phyloP scores from a whole-genome alignment of 2,329 filamentous ascomycete genomes.

The Penicillium brasilianum region DNA sequence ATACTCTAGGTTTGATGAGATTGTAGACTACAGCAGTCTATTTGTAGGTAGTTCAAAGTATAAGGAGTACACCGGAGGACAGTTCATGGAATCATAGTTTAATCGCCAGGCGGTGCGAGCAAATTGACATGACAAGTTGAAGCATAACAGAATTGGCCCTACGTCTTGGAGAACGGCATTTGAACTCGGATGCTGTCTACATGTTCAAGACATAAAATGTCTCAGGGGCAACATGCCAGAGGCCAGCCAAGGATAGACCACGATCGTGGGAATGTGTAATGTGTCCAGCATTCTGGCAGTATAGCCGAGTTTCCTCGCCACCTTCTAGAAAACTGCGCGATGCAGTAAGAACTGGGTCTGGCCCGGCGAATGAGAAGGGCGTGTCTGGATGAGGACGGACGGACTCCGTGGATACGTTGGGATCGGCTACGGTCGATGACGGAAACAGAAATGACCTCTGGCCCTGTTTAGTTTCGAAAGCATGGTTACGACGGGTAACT shows the following conservation, averaged over 20 bases:
- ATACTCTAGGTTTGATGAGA: neutral
- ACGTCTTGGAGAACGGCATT: neutral
- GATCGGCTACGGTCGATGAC: conserved; percentile 13
- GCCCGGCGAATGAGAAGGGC: conserved; percentile 23
- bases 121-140: neutral
- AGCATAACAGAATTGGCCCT: neutral
- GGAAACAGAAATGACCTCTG: conserved; percentile 4
- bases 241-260: neutral
- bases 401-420: conserved; percentile 13
- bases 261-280: conserved; percentile 15
- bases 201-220: neutral
- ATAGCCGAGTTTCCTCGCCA: conserved; percentile 27
- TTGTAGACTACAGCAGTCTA: neutral
- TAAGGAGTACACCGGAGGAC: neutral
- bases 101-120: neutral
- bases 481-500: conserved; percentile 2
- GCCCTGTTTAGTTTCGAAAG: neutral
- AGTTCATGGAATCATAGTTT: neutral
- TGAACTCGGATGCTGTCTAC: neutral
- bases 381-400: conserved; percentile 24
- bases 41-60: neutral
- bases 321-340: conserved; percentile 33
- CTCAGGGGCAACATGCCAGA: conserved; percentile 13
- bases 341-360: conserved; percentile 21
- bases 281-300: neutral